phyloP scores from a whole-genome alignment of 2,329 filamentous ascomycete genomes.

The Ramularia endophylla region DNA sequence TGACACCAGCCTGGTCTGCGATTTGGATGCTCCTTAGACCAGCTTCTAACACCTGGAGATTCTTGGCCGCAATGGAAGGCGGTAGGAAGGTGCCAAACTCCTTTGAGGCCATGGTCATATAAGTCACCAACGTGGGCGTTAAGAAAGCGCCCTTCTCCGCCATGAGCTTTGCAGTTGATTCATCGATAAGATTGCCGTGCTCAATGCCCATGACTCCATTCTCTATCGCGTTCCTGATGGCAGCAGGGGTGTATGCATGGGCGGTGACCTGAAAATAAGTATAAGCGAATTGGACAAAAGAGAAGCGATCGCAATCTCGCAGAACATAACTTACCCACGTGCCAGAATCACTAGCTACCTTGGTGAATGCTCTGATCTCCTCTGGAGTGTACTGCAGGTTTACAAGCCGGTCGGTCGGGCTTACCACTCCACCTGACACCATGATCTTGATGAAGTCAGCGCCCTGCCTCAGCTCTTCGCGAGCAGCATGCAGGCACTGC shows the following conservation, averaged over 20 bases:
- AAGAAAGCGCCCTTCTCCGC: conserved; percentile 44
- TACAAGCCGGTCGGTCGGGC: conserved; percentile 49
- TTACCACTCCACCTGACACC: conserved; percentile 52
- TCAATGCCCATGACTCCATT: conserved; percentile 54
- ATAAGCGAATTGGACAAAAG: too few species aligned
- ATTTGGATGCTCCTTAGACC: conserved; percentile 46
- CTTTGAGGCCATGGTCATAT: conserved; percentile 44
- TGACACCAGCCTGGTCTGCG: conserved; percentile 48
- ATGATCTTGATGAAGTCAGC: conserved; percentile 60
- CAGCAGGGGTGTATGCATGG: conserved; percentile 52
- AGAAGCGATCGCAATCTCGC: too few species aligned
- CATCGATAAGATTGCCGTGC: conserved; percentile 58
- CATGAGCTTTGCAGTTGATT: conserved; percentile 47
- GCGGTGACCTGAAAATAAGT: conserved; percentile 51
- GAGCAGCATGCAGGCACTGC: conserved; percentile 47
- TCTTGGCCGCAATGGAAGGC: conserved; percentile 44
- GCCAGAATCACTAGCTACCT: conserved; percentile 43
- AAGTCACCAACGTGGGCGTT: conserved; percentile 51
- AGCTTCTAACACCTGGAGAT: conserved; percentile 42
- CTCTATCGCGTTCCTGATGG: conserved; percentile 50
- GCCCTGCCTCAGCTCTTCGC: conserved; percentile 51
- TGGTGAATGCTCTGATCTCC: conserved; percentile 51
- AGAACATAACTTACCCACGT: too few species aligned
- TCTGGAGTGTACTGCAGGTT: conserved; percentile 52
- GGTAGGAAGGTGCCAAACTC: conserved; percentile 42